These are phyloP conservation scores for Smallanthus sonchifolius DNA, from an alignment of 129 eudicot species.

Conservation along the genomic window DNA sequence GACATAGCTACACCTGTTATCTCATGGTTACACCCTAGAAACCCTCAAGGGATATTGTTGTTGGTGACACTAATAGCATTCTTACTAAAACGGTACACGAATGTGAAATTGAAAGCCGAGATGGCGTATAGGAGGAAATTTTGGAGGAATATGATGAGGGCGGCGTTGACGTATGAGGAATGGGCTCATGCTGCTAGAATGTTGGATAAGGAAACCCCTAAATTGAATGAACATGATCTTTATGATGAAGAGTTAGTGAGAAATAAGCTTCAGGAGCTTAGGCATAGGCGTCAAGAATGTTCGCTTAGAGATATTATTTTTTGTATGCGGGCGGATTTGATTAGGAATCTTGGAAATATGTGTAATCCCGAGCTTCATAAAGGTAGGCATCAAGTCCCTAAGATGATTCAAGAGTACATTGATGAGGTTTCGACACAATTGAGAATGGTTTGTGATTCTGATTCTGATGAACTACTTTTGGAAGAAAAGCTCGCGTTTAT, in stretches of 20 bases:
- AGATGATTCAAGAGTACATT: conserved; percentile 76
- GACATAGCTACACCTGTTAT: conserved; percentile 47
- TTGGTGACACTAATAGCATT: conserved; percentile 74
- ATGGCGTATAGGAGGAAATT: conserved; percentile 87
- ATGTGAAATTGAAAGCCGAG: conserved; percentile 73
- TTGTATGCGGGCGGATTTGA: conserved; percentile 88
- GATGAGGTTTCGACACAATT: conserved; percentile 85
- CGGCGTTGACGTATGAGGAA: conserved; percentile 86
- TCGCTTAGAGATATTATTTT: conserved; percentile 86
- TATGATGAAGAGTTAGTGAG: conserved; percentile 87
- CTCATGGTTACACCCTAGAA: conserved; percentile 88
- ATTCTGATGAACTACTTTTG: conserved; percentile 78
- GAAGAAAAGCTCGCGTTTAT: conserved; percentile 96
- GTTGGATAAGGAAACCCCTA: conserved; percentile 82
- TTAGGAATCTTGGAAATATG: conserved; percentile 94
- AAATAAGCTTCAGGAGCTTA: conserved; percentile 76
- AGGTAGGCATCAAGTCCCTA: conserved; percentile 90
- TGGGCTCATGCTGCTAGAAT: conserved; percentile 99
- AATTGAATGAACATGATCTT: conserved; percentile 62
- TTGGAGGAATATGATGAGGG: conserved; percentile 94
- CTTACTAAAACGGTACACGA: conserved; percentile 73
- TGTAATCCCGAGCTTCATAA: conserved; percentile 95
- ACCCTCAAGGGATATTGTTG: conserved; percentile 88
- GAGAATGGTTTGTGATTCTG: conserved; percentile 91
- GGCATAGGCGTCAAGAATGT: conserved; percentile 82